phyloP scores from a whole-genome alignment of 371 early-diverging fungal species.

The Mortierella sp. region DNA sequence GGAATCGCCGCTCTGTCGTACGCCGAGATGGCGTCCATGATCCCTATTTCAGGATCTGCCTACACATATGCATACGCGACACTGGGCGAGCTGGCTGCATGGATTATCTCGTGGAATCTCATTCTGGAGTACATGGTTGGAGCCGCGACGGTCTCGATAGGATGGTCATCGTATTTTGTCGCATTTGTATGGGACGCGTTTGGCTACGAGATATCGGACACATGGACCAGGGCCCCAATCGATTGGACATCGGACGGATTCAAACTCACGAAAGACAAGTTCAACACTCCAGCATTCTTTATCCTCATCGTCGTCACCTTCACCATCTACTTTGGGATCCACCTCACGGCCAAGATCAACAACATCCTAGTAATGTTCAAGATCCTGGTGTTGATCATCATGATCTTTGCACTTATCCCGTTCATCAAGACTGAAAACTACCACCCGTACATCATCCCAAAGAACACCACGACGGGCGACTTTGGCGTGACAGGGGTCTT shows the following conservation, averaged over 20 bases:
- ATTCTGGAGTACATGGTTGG: conserved; percentile 89
- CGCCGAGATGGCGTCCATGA: conserved; percentile 87
- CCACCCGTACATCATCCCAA: conserved; percentile 82
- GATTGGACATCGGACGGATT: conserved; percentile 67
- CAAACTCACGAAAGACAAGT: conserved; percentile 65
- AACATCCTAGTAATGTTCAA: conserved; percentile 80
- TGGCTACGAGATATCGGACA: conserved; percentile 57
- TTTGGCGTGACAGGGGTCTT: conserved; percentile 83
- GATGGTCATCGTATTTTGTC: conserved; percentile 86
- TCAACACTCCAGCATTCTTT: conserved; percentile 83
- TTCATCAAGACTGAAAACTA: conserved; percentile 81
- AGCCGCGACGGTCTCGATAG: conserved; percentile 76
- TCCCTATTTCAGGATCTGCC: conserved; percentile 88
- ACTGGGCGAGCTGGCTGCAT: conserved; percentile 86
- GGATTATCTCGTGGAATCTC: conserved; percentile 90
- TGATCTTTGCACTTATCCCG: conserved; percentile 78
- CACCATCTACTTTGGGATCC: conserved; percentile 78
- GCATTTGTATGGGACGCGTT: conserved; percentile 76
- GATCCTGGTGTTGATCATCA: conserved; percentile 80
- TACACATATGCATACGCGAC: conserved; percentile 90
- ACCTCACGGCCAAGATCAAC: conserved; percentile 81
- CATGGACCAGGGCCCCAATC: conserved; percentile 75
- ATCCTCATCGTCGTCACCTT: conserved; percentile 72
- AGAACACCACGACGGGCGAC: conserved; percentile 60
- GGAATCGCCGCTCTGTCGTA: conserved; percentile 84